phyloP scores from a whole-genome alignment of 768 basidiomycete species.

The Amanita rubescens region DNA sequence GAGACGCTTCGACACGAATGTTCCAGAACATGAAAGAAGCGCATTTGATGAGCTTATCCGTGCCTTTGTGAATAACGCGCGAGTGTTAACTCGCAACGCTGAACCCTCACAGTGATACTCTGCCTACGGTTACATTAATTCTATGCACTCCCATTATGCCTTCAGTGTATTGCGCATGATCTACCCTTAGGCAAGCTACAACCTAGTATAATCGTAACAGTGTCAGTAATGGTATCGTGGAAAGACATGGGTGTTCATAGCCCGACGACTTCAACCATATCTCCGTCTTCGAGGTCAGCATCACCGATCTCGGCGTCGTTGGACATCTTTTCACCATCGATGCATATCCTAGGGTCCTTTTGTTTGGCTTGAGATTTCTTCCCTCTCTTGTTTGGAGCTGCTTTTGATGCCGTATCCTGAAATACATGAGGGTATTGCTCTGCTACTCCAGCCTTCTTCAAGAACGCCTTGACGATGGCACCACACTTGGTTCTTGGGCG shows the following conservation, averaged over 20 bases:
- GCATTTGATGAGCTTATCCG: constrained; percentile 90
- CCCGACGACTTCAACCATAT: constrained; percentile 69
- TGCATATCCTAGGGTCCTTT: constrained; percentile 42
- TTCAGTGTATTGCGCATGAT: background rate
- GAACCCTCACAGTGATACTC: constrained; percentile 7
- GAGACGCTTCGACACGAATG: constrained; percentile 55
- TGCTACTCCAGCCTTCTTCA: constrained; percentile 58
- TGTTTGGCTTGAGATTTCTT: constrained; percentile 23
- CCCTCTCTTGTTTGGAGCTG: constrained; percentile 23
- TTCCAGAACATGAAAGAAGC: constrained; percentile 54
- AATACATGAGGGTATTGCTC: constrained; percentile 41
- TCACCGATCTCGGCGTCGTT: constrained; percentile 53
- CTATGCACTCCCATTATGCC: background rate
- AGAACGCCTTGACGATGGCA: constrained; percentile 66
- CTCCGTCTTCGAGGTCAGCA: constrained; percentile 72
- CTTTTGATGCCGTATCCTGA: constrained; percentile 13
- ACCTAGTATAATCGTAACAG: constrained; percentile 2
- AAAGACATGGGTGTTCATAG: constrained; percentile 24
- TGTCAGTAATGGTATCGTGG: background rate
- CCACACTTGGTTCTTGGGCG: constrained; percentile 71
- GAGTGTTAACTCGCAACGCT: constrained; percentile 81
- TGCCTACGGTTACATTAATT: background rate
- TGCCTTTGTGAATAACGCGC: constrained; percentile 87
- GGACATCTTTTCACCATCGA: constrained; percentile 72
- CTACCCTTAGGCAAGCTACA: background rate